These are phyloP conservation scores for Lomentospora prolificans DNA, from an alignment of 2,329 filamentous ascomycete species.

Conservation along the genomic window DNA sequence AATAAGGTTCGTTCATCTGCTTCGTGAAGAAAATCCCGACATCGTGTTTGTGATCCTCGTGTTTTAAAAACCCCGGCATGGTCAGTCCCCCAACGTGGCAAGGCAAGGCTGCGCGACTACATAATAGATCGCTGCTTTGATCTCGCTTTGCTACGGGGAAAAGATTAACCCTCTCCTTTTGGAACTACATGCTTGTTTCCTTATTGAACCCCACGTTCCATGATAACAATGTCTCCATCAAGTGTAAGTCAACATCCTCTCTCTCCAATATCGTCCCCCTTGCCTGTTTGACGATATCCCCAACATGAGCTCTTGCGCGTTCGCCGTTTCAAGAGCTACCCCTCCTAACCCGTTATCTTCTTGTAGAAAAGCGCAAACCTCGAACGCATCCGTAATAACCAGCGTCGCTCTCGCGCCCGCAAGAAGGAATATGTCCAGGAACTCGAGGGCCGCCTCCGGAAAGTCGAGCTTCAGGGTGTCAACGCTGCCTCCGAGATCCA, in stretches of 20 bases:
- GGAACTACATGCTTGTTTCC: too few species aligned
- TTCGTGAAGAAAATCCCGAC: background rate
- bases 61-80: background rate
- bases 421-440: constrained; percentile 64
- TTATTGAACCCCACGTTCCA: background rate
- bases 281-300: too few species aligned
- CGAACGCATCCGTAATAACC: constrained; percentile 63
- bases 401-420: constrained; percentile 63
- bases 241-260: constrained; percentile 2
- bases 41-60: background rate
- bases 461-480: constrained; percentile 55
- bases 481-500: constrained; percentile 65
- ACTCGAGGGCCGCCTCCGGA: constrained; percentile 50
- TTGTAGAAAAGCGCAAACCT: constrained; percentile 21
- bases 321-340: background rate
- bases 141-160: background rate
- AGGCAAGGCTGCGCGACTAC: background rate
- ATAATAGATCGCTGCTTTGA: background rate
- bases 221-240: constrained; percentile 1
- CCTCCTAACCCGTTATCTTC: background rate
- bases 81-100: background rate
- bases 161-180: background rate
- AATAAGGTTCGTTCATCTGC: background rate
- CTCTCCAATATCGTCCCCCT: too few species aligned
- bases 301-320: background rate